Evolutionary conservation across 2,329 filamentous ascomycete species (phyloP).

Genomic region (Colletotrichum spinosum): DNA sequence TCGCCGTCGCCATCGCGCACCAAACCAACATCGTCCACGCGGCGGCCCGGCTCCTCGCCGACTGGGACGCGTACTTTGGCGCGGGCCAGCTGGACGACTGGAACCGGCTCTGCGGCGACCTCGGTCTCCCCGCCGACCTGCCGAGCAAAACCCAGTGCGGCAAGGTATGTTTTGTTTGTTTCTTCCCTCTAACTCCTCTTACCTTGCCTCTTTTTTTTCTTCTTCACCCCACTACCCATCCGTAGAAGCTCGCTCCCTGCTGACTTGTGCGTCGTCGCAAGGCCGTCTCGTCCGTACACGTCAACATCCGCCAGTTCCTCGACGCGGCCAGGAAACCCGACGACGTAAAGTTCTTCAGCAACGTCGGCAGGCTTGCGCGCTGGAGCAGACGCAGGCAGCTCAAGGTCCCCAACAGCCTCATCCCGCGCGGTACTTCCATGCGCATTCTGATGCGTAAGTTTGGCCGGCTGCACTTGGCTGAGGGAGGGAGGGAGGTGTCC

Average conservation of each 20-base stretch:
- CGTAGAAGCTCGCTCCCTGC: background rate
- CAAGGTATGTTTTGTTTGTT: constrained; percentile 49
- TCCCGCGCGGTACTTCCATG: constrained; percentile 54
- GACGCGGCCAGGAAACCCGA: constrained; percentile 44
- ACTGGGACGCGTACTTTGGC: constrained; percentile 48
- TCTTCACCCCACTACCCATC: too few relatives aligned
- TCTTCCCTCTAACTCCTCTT: background rate
- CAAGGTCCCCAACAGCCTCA: constrained; percentile 59
- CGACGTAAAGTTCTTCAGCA: constrained; percentile 48
- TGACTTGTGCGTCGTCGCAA: constrained; percentile 38
- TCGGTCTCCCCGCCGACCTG: constrained; percentile 52
- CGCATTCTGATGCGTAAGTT: constrained; percentile 46
- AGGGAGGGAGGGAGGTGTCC: too few relatives aligned
- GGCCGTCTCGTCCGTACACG: constrained; percentile 55
- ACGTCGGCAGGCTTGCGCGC: constrained; percentile 44
- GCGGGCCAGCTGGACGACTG: constrained; percentile 52
- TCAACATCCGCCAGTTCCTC: constrained; percentile 64
- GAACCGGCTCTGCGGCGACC: constrained; percentile 57
- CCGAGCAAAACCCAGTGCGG: constrained; percentile 58
- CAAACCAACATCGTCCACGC: background rate
- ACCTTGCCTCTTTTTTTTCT: background rate
- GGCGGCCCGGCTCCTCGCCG: background rate
- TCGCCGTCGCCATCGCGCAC: background rate
- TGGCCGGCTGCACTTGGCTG: background rate
- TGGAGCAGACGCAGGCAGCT: constrained; percentile 52